These are phyloP conservation scores for Phaffia australis DNA, from an alignment of 768 basidiomycete species.

Conservation along the genomic window DNA sequence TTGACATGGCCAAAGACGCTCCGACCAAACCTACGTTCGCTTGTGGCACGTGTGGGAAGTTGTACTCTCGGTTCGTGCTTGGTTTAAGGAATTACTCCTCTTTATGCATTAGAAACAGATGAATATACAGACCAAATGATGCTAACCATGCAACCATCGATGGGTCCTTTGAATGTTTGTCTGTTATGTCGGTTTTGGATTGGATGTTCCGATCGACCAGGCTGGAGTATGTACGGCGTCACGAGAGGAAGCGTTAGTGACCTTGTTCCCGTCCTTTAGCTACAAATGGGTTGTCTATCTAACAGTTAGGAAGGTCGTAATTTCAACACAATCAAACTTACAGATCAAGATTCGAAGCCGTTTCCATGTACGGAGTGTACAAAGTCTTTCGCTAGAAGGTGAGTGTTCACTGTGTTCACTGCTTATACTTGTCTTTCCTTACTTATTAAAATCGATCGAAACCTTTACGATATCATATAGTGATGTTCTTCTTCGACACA, in stretches of 20 bases:
- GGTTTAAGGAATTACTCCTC: background rate
- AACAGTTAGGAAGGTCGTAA: background rate
- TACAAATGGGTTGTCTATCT: too few species aligned
- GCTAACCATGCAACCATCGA: background rate
- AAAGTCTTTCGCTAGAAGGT: constrained; percentile 19
- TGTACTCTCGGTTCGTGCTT: constrained; percentile 7
- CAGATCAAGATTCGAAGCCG: constrained; percentile 17
- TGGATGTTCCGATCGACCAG: background rate
- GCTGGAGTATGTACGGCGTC: constrained; percentile 12
- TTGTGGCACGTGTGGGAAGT: constrained; percentile 6
- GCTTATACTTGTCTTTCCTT: background rate
- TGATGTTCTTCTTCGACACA: constrained; percentile 15
- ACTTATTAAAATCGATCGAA: background rate
- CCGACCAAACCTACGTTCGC: constrained; percentile 6
- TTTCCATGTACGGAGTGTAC: constrained; percentile 18
- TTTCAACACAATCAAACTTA: background rate
- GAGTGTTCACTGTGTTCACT: background rate
- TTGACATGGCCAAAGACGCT: too few species aligned
- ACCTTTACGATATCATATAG: background rate
- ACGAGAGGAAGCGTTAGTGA: constrained; percentile 18
- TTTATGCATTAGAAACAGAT: background rate
- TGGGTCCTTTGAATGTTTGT: background rate
- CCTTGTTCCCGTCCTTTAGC: background rate
- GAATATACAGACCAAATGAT: too few species aligned
- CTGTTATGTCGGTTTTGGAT: background rate